phyloP scores from a whole-genome alignment of 495 filamentous ascomycete genomes.

The Xanthoparmelia taractica region DNA sequence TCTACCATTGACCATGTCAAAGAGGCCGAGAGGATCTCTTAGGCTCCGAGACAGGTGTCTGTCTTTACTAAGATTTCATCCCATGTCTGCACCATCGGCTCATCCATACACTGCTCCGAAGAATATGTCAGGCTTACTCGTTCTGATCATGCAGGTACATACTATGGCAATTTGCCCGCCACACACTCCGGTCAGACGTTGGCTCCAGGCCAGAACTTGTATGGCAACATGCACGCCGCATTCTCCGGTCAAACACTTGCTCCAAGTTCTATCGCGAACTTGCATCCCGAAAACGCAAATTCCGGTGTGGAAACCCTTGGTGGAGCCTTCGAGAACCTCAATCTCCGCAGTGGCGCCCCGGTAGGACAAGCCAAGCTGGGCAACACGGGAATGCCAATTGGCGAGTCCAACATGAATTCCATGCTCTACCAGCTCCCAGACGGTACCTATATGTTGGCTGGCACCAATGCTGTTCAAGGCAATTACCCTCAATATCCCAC shows the following conservation, averaged over 20 bases:
- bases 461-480: constrained; percentile 18
- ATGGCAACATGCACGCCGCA: constrained; percentile 21
- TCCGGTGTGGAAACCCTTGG: constrained; percentile 21
- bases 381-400: constrained; percentile 10
- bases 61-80: not conserved
- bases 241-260: constrained; percentile 14
- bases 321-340: constrained; percentile 18
- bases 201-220: constrained; percentile 13
- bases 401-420: constrained; percentile 13
- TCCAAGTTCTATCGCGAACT: constrained; percentile 10
- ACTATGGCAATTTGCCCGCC: constrained; percentile 1
- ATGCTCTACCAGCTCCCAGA: constrained; percentile 24
- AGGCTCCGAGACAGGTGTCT: not conserved
- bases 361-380: constrained; percentile 10
- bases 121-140: not conserved
- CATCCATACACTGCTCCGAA: not conserved
- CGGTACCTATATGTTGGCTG: constrained; percentile 18
- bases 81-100: not conserved
- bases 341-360: constrained; percentile 16
- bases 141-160: not conserved
- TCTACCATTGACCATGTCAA: not conserved
- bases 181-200: not conserved
- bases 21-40: not conserved
- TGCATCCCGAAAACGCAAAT: constrained; percentile 19
- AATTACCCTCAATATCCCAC: constrained; percentile 19